Conservation (phyloP, 176 grass and related monocot species). For the Aegilops sharonensis region DNA sequence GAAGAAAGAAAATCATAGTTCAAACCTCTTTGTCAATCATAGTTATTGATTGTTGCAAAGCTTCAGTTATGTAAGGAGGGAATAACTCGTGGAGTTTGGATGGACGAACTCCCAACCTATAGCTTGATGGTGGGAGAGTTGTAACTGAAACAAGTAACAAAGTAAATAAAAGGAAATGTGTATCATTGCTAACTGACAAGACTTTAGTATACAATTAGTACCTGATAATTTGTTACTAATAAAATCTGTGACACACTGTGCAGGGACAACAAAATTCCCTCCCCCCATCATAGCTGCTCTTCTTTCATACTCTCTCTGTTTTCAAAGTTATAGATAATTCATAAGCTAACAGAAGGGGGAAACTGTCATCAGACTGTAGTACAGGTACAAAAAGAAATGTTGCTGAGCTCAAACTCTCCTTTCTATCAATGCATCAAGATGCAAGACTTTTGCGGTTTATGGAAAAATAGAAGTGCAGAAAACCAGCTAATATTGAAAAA, state of each 20-base stretch:
- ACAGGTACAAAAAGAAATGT: not conserved
- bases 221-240: slow-evolving; percentile 82
- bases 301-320: slow-evolving; percentile 92
- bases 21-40: slow-evolving; percentile 87
- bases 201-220: slow-evolving; percentile 31
- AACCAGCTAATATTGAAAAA: slow-evolving; percentile 4
- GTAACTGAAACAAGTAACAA: slow-evolving; percentile 45
- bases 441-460: too few relatives aligned
- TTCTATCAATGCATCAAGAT: too few relatives aligned
- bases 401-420: not conserved
- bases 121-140: slow-evolving; percentile 85
- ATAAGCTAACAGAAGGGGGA: slow-evolving; percentile 12
- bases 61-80: slow-evolving; percentile 76
- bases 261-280: slow-evolving; percentile 88
- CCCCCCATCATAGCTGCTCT: slow-evolving; percentile 88
- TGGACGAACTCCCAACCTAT: slow-evolving; percentile 73
- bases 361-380: not conserved
- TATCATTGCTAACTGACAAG: slow-evolving; percentile 25
- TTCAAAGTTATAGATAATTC: slow-evolving; percentile 4
- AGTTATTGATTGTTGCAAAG: slow-evolving; percentile 67
- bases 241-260: slow-evolving; percentile 89
- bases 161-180: slow-evolving; percentile 31
- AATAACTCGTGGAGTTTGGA: slow-evolving; percentile 85
- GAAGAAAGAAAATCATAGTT: slow-evolving; percentile 7
- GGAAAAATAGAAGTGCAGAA: not conserved